phyloP scores from a whole-genome alignment of 805 yeast species.

The Maudiozyma serrabonitensis region DNA sequence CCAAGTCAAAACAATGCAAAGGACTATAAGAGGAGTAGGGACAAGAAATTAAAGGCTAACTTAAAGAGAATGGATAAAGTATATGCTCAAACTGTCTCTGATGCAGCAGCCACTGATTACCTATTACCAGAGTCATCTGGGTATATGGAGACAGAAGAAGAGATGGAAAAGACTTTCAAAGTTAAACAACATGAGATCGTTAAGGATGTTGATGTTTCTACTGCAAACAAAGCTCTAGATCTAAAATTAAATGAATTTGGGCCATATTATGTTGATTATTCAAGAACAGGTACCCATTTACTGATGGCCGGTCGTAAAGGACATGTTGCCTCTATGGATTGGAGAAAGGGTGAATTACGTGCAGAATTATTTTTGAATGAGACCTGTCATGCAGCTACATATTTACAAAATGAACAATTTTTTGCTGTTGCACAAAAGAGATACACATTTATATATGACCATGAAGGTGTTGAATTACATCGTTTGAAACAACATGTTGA shows the following conservation, averaged over 20 bases:
- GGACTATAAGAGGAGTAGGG: slow-evolving; percentile 33
- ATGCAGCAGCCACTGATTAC: slow-evolving; percentile 82
- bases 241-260: slow-evolving; percentile 70
- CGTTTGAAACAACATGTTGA: slow-evolving; percentile 85
- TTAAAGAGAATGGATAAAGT: slow-evolving; percentile 60
- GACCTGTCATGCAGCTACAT: slow-evolving; percentile 83
- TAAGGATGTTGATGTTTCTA: slow-evolving; percentile 64
- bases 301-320: slow-evolving; percentile 86
- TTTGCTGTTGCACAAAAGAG: slow-evolving; percentile 97
- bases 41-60: slow-evolving; percentile 53
- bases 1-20: slow-evolving; percentile 7
- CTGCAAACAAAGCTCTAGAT: slow-evolving; percentile 67
- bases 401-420: slow-evolving; percentile 82
- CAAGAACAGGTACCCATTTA: slow-evolving; percentile 79
- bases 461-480: slow-evolving; percentile 85
- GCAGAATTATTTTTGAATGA: slow-evolving; percentile 82
- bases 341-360: slow-evolving; percentile 77
- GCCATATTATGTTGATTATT: slow-evolving; percentile 74
- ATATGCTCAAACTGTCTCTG: slow-evolving; percentile 65
- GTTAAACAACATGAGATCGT: slow-evolving; percentile 73
- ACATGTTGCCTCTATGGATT: slow-evolving; percentile 90
- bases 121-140: slow-evolving; percentile 80
- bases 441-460: slow-evolving; percentile 85
- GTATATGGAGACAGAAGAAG: slow-evolving; percentile 81
- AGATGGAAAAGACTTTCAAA: slow-evolving; percentile 83